These are phyloP conservation scores for Cichorium intybus DNA, from an alignment of 140 eudicot genomes.

Conservation along the genomic window DNA sequence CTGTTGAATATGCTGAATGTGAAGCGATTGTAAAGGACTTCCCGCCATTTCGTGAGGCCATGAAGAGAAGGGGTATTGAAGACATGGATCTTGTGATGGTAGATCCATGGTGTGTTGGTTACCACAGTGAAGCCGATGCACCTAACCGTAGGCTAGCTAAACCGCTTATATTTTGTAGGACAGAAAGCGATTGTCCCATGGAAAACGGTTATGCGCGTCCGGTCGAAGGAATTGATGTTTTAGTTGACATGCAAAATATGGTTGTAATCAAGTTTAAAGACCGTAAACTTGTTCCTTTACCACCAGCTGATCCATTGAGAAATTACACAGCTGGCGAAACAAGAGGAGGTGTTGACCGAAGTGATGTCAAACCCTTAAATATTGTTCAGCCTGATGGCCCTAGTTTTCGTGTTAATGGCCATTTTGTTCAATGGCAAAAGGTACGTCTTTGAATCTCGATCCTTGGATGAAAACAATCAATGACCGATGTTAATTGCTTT, in stretches of 20 bases:
- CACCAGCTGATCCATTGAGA: constrained; percentile 97
- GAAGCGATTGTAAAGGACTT: constrained; percentile 93
- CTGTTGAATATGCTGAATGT: constrained; percentile 99
- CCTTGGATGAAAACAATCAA: too few species aligned
- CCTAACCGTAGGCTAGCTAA: constrained; percentile 96
- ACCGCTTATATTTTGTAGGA: constrained; percentile 93
- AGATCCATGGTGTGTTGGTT: constrained; percentile 99
- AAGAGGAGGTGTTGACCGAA: constrained; percentile 96
- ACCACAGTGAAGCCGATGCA: constrained; percentile 90
- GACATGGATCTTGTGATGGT: constrained; percentile 99
- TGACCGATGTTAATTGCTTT: too few species aligned
- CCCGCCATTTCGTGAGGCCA: constrained; percentile 92
- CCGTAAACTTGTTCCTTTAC: constrained; percentile 92
- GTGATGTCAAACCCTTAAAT: constrained; percentile 92
- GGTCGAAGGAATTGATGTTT: constrained; percentile 94
- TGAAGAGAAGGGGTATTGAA: constrained; percentile 98
- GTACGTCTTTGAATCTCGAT: too few species aligned
- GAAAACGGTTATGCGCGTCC: constrained; percentile 99
- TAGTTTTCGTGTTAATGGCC: constrained; percentile 84
- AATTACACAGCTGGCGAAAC: constrained; percentile 98
- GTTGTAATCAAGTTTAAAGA: constrained; percentile 91
- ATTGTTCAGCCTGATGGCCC: constrained; percentile 97
- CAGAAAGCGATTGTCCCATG: constrained; percentile 97
- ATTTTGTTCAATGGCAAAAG: constrained; percentile 98
- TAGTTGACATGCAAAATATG: constrained; percentile 98